phyloP scores from a whole-genome alignment of 768 basidiomycete species.

The Cyathus striatus region DNA sequence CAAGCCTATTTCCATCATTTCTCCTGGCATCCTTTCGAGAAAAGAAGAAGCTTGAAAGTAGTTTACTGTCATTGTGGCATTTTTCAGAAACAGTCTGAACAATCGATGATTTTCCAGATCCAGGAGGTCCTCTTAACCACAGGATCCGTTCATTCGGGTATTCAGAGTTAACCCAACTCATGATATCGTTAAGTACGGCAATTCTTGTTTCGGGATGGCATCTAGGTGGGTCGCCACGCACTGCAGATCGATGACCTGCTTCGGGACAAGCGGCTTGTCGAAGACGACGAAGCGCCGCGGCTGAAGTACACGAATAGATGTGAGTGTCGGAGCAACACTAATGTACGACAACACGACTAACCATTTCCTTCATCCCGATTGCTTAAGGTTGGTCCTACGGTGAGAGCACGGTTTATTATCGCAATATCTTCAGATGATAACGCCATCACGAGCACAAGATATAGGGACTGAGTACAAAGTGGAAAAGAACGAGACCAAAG shows the following conservation, averaged over 20 bases:
- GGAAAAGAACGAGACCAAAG: no score
- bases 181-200: background rate
- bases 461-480: no score
- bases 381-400: no score
- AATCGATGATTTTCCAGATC: slow-evolving; percentile 5
- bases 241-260: background rate
- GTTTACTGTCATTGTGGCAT: background rate
- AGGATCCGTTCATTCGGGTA: background rate
- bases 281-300: no score
- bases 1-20: background rate
- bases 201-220: slow-evolving; percentile 2
- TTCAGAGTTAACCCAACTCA: background rate
- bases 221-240: background rate
- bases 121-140: slow-evolving; percentile 6
- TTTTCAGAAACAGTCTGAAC: slow-evolving; percentile 5
- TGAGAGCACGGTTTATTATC: no score
- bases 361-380: no score
- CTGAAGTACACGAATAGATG: no score
- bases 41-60: slow-evolving; percentile 8
- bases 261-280: no score
- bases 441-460: no score
- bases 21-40: background rate
- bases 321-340: no score
- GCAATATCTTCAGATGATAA: no score
- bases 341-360: no score